Percentiles rank a stretch among this genome's conserved stretches.
Evolutionary conservation across 2,329 filamentous ascomycete species (phyloP).

Genomic region (Metarhizium guizhouense): DNA sequence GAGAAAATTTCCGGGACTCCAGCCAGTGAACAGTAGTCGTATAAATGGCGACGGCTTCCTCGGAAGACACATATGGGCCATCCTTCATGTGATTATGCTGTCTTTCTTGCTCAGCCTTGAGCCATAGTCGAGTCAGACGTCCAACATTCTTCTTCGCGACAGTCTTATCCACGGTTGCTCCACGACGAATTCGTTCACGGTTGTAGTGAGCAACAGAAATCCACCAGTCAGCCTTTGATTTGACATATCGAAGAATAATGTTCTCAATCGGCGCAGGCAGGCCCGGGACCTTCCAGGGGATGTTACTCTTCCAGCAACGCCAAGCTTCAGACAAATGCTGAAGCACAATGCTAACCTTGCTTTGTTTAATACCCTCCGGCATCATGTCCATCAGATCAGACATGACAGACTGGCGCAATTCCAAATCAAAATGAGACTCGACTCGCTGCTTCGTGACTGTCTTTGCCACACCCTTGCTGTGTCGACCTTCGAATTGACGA

Average conservation of each 20-base stretch:
- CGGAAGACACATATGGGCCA: slow-evolving; percentile 93
- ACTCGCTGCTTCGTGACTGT: slow-evolving; percentile 99
- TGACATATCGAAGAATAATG: slow-evolving; percentile 96
- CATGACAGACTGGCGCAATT: slow-evolving; percentile 97
- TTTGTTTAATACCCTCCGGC: slow-evolving; percentile 99
- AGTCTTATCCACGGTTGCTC: slow-evolving; percentile 97
- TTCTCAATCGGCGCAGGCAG: slow-evolving; percentile 96
- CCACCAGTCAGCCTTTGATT: slow-evolving; percentile 99
- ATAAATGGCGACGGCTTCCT: slow-evolving; percentile 97
- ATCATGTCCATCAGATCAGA: slow-evolving; percentile 99
- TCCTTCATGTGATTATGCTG: slow-evolving; percentile 99
- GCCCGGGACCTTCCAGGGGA: slow-evolving; percentile 98
- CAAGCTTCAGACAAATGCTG: slow-evolving; percentile 97
- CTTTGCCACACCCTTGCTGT: slow-evolving; percentile 98
- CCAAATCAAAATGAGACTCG: slow-evolving; percentile 95
- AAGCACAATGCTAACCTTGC: slow-evolving; percentile 95
- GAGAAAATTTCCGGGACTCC: slow-evolving; percentile 95
- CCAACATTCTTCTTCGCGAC: slow-evolving; percentile 99
- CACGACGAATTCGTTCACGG: slow-evolving; percentile 88
- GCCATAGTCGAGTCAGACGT: slow-evolving; percentile 86
- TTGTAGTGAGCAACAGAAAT: slow-evolving; percentile 99
- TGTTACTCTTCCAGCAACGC: slow-evolving; percentile 99
- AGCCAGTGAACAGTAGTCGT: slow-evolving; percentile 98
- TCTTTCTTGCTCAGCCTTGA: slow-evolving; percentile 95
- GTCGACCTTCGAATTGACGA: slow-evolving; percentile 93